Base-by-base conservation (phyloP, 441 rosid species). In the Isatis lusitanica region DNA sequence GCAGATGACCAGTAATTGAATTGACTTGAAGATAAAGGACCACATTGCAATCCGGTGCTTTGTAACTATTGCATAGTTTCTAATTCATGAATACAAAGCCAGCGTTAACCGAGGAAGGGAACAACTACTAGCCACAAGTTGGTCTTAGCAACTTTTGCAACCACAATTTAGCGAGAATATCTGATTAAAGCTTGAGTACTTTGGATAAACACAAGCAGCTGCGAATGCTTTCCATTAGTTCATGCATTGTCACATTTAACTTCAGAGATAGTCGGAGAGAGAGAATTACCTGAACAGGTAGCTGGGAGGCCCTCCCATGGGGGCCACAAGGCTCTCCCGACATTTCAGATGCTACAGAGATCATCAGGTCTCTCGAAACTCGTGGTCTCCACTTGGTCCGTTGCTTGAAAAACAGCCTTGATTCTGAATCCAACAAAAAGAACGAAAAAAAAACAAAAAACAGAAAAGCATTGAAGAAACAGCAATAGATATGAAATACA, bases 361-460 rank as follows among this genome's bases (percentile, higher is more conserved):
- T 90, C 96, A 88, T 82, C 72, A 96, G 87, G 75, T 96, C 97
- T 80, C 97, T 93, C 12, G 88, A 81, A 78, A 85, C 73, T 13
- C 88, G 88, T 47, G 98, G 99, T 80, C 80, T 87, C 99, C 98
- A 93, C 68, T 83, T 84, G 52, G 93, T 96, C 63, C 83, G 87
- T 75, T 89, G 94, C 88, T 90, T 96, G 83, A 96, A 93, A 82
- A 90, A 96, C 81, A 96, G 81, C 46, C 92, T 89, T 39, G 99
- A 96, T 80, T 87, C 99, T 96, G 67, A 77, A 74, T 58, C 68
- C 42, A 74, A 68, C 43, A n/a, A n/a, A n/a, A n/a, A n/a, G n/a
- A n/a, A n/a, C 24, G 4, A 57, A 48, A 52, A 46, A 33, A 63
- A 46, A 53, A 21, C 24, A 47, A 24, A 21, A 38, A 30, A 33